Base-by-base conservation (phyloP, 1,284 basidiomycete species). In the Pyrrhoderma noxium region DNA sequence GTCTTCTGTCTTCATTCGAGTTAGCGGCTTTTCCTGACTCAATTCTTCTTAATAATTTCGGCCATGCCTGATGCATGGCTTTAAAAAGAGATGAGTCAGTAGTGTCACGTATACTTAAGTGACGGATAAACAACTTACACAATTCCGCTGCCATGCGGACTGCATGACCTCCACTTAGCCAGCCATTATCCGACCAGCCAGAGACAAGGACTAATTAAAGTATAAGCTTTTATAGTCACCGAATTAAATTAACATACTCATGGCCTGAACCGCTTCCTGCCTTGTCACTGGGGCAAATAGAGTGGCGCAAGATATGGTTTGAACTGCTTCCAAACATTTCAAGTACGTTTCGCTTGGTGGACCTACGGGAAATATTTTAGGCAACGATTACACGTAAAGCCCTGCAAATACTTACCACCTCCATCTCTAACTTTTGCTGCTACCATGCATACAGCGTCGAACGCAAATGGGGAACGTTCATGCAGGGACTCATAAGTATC, bases 111-210 rank as follows among this genome's bases (percentile, higher is more conserved):
- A n/a, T n/a, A n/a, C n/a, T 44, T 45, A 22, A 19, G 51, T 21
- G 27, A 22, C 18, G 57, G 18, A n/a, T 34, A 45, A 8, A 42
- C 13, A 16, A 66, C 82, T 66, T 62, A 86, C 86, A 86, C 51
- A 93, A 74, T 63, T 95, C 92, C 71, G 93, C 80, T 18, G 89
- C 92, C 89, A 95, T 93, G 50, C 92, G 79, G 14, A 94, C 89
- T 14, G 92, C 92, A 67, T 94, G 91, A 3, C 90, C 90, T 4
- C 89, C 89, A 58, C 87, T 88, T 21, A 94, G 67, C 92, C 92
- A 95, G 1, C 90, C 91, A 59, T 89, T 89, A 58, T 93, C 89
- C 11, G 87, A 90, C 85, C 91, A 94, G 5, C 90, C 89, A 21
- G 91, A 86, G 13, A 93, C 81, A 45, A 93, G 73, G 50, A 92